Percentiles rank a stretch among this genome's conserved stretches.
These are phyloP conservation scores for Aspergillus texensis DNA, from an alignment of 2,329 filamentous ascomycete species.

Conservation along the genomic window DNA sequence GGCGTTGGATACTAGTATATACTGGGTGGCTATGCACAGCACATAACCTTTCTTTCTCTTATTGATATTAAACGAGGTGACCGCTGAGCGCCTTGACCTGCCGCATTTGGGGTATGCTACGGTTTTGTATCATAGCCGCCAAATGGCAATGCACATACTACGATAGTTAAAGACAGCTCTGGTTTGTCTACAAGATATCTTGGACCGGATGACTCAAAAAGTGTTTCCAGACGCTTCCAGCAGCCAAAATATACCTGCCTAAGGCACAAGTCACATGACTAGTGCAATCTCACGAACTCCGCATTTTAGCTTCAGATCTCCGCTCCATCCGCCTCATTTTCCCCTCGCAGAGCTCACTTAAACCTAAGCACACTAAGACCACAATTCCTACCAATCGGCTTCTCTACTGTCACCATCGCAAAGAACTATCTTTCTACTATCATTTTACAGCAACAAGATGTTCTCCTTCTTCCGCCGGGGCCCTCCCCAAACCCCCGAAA, in stretches of 20 bases:
- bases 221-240: not conserved
- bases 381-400: not conserved
- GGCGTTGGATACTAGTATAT: not conserved
- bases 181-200: not conserved
- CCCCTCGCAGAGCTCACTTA: not conserved
- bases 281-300: not conserved
- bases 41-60: not conserved
- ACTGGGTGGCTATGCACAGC: not conserved
- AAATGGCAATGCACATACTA: not conserved
- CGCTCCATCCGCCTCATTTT: not conserved
- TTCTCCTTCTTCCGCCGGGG: constrained; percentile 24
- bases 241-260: not conserved
- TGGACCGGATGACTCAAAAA: not conserved
- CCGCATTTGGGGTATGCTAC: not conserved
- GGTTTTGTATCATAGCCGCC: not conserved
- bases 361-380: not conserved
- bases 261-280: constrained; percentile 11
- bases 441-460: constrained; percentile 18
- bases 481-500: not conserved
- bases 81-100: not conserved
- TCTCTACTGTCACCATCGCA: not conserved
- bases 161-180: not conserved
- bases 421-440: not conserved
- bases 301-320: constrained; percentile 9
- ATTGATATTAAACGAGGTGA: not conserved